phyloP scores from a whole-genome alignment of 306 rosid species.

The Vigna trinervia region DNA sequence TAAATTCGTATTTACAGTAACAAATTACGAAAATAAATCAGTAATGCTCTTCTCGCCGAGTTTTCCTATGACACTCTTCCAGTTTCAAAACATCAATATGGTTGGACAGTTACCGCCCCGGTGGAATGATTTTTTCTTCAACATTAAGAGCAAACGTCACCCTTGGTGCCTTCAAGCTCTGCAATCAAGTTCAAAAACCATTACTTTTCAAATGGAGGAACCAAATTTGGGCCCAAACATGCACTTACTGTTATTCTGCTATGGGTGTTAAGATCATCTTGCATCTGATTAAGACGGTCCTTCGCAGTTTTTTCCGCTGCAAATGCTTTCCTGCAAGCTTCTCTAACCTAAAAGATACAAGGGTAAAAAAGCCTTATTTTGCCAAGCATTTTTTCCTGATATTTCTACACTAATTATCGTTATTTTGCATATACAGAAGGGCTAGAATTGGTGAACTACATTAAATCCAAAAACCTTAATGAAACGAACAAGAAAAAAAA shows the following conservation, averaged over 20 bases:
- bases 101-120: constrained; percentile 12
- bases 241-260: constrained; percentile 65
- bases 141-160: constrained; percentile 66
- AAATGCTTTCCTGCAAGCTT: constrained; percentile 75
- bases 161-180: constrained; percentile 70
- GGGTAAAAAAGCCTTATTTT: constrained; percentile 7
- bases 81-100: too few species aligned
- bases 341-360: constrained; percentile 60
- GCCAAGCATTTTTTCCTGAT: neutral
- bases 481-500: neutral
- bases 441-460: neutral
- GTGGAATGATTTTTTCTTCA: constrained; percentile 58
- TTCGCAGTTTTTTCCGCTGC: constrained; percentile 68
- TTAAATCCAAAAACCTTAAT: neutral
- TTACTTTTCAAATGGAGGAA: constrained; percentile 27
- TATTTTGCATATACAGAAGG: neutral
- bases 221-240: neutral
- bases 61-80: too few species aligned
- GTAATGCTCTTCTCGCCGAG: too few species aligned
- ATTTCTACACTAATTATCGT: neutral
- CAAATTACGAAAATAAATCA: too few species aligned
- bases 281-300: constrained; percentile 66
- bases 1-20: too few species aligned
- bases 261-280: constrained; percentile 73
- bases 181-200: constrained; percentile 38